Percentiles rank a stretch among this genome's conserved stretches.
phyloP scores from a whole-genome alignment of 345 rosid species.

The Lepidium didymum region DNA sequence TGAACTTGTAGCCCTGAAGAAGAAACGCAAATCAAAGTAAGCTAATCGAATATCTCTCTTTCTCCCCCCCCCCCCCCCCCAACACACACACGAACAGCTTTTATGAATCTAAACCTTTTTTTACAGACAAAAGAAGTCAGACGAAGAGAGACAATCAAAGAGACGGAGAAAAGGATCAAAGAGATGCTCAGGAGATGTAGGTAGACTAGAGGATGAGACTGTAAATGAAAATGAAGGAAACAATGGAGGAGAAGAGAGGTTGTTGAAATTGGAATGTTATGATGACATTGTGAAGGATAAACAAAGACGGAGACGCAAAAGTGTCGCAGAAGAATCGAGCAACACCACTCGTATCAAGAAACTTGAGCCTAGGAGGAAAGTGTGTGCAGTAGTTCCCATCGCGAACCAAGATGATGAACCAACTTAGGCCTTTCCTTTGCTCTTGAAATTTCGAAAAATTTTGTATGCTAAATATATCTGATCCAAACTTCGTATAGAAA shows the following conservation, averaged over 20 bases:
- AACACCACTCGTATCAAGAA: slow-evolving; percentile 12
- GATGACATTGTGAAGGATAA: not conserved
- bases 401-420: slow-evolving; percentile 18
- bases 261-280: slow-evolving; percentile 11
- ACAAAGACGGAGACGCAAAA: not conserved
- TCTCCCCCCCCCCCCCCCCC: too few relatives aligned
- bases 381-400: slow-evolving; percentile 12
- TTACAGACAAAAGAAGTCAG: slow-evolving; percentile 27
- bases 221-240: slow-evolving; percentile 11
- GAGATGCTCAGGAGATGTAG: not conserved
- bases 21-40: slow-evolving; percentile 53
- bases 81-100: not conserved
- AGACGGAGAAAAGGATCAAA: slow-evolving; percentile 9
- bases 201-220: slow-evolving; percentile 5
- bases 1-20: slow-evolving; percentile 14
- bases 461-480: not conserved
- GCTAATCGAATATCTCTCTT: not conserved
- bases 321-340: slow-evolving; percentile 10
- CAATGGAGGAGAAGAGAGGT: slow-evolving; percentile 3
- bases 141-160: slow-evolving; percentile 21
- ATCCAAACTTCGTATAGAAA: not conserved
- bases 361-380: slow-evolving; percentile 26
- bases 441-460: slow-evolving; percentile 3
- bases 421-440: not conserved
- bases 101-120: slow-evolving; percentile 10